Evolutionary conservation across 2,329 filamentous ascomycete genomes (phyloP).

Genomic region (Penicillium sp.): DNA sequence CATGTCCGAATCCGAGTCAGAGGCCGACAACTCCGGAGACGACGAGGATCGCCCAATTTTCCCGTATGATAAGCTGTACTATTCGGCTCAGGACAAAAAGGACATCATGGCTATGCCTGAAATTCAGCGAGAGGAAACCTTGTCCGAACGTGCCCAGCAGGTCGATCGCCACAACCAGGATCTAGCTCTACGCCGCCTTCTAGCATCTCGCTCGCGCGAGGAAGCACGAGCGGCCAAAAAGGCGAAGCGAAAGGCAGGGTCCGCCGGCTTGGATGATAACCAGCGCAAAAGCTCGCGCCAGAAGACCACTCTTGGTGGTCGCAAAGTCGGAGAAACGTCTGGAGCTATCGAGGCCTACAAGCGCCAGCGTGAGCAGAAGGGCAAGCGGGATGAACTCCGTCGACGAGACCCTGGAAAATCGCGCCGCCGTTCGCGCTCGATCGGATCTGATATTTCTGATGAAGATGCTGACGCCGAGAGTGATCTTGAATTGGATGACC

Average conservation of each 20-base stretch:
- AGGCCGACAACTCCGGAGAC: slow-evolving; percentile 58
- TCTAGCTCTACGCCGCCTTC: slow-evolving; percentile 72
- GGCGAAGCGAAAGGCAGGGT: slow-evolving; percentile 71
- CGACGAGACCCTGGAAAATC: slow-evolving; percentile 41
- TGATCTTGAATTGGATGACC: slow-evolving; percentile 73
- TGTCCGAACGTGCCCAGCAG: slow-evolving; percentile 82
- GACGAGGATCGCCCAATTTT: slow-evolving; percentile 57
- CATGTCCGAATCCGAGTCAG: slow-evolving; percentile 89
- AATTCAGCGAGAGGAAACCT: slow-evolving; percentile 83
- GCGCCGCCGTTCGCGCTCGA: slow-evolving; percentile 60
- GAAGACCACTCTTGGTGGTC: slow-evolving; percentile 64
- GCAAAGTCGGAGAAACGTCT: slow-evolving; percentile 66
- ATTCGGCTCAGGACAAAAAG: slow-evolving; percentile 68
- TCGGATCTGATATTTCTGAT: slow-evolving; percentile 61
- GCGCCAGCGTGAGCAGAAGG: slow-evolving; percentile 59
- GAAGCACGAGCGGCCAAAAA: slow-evolving; percentile 52
- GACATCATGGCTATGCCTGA: slow-evolving; percentile 84
- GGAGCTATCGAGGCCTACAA: slow-evolving; percentile 72
- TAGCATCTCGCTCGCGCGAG: slow-evolving; percentile 65
- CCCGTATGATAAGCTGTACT: slow-evolving; percentile 84
- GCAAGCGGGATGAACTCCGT: slow-evolving; percentile 48
- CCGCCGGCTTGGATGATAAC: slow-evolving; percentile 73
- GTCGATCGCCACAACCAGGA: slow-evolving; percentile 81
- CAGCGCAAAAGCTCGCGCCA: slow-evolving; percentile 71
- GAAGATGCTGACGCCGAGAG: slow-evolving; percentile 68